Evolutionary conservation across 495 filamentous ascomycete genomes (phyloP), one percentile per base, ranked within the genome.

Genomic region (Xylaria scruposa): DNA sequence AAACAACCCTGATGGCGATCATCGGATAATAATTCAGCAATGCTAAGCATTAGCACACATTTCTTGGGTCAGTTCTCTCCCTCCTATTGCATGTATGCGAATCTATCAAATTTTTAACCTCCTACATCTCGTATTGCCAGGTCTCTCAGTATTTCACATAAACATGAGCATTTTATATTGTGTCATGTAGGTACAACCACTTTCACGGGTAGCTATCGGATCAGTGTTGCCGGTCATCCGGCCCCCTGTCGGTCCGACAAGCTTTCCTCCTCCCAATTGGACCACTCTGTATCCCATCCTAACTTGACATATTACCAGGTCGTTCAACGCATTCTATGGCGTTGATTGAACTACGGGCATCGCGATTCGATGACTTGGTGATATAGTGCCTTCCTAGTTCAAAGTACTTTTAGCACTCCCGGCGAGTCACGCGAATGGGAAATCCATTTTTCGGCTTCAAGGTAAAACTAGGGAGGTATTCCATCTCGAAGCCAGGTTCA

Each of bases 381-480:
- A 21, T 26, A 29, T 26, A 46, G 42, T 0, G 19, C n/a, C 2
- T 31, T 38, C 46, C 26, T 9, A 2, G 40, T 2, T 21, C 15
- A 40, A 47, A 17, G 38, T 17, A 53, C 7, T n/a, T 15, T 54
- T 53, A 61, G 10, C 26, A 15, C 31, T 61, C 4, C 13, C 67
- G 67, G n/a, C 67, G 67, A 40, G 40, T 47, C 31, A 70, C 67
- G n/a, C 42, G 67, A 38, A 70, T 56, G 21, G 56, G 49, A 42
- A 70, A 61, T 8, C 67, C 67, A 29, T 61, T 70, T 24, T 61
- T 61, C 4, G 67, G 67, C 67, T 61, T 70, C 26, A 70, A 56
- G 0, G 67, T 70, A n/a, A 70, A 70, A 40, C 67, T 70, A 10
- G 67, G 67, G n/a, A 70, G 67, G 33, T 70, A 70, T 46, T 70